Conservation (phyloP, 441 rosid genomes). For the Arabidopsis hybrid region DNA sequence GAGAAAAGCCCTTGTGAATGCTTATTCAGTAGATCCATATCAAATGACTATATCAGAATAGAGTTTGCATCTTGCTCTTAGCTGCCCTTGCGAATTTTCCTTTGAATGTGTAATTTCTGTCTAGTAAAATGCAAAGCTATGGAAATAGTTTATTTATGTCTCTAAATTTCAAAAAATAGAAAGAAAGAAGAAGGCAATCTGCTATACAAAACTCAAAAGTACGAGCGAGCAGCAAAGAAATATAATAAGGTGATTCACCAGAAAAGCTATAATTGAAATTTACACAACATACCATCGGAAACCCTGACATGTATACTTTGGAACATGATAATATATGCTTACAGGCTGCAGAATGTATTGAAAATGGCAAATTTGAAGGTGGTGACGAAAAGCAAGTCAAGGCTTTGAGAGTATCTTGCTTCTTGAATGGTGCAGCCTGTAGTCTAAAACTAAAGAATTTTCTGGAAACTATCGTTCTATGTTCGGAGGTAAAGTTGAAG, state of each 20-base stretch:
- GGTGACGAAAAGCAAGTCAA: slow-evolving; percentile 54
- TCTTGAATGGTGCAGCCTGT: slow-evolving; percentile 5
- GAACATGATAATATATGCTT: background rate
- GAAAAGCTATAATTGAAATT: background rate
- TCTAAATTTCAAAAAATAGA: slow-evolving; percentile 17
- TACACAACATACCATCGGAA: background rate
- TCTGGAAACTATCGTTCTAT: background rate
- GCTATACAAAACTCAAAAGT: slow-evolving; percentile 62
- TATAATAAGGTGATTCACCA: slow-evolving; percentile 58
- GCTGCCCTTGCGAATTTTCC: too few species aligned
- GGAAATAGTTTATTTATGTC: too few species aligned
- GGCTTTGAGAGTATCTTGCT: slow-evolving; percentile 19
- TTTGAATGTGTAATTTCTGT: too few species aligned
- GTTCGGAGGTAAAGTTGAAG: background rate
- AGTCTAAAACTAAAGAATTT: slow-evolving; percentile 4
- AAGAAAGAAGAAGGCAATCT: slow-evolving; percentile 78
- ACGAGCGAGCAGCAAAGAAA: slow-evolving; percentile 59
- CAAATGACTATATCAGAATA: too few species aligned
- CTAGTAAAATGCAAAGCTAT: background rate
- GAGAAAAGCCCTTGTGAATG: too few species aligned
- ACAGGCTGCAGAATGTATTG: slow-evolving; percentile 65
- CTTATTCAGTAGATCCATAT: too few species aligned
- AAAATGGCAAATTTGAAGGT: slow-evolving; percentile 57
- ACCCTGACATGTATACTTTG: background rate
- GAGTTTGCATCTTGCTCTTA: too few species aligned